Percentiles rank a stretch among this genome's conserved stretches.
Conservation (phyloP, 108 stramenopile species). For the Pseudonitzschia multiseries region DNA sequence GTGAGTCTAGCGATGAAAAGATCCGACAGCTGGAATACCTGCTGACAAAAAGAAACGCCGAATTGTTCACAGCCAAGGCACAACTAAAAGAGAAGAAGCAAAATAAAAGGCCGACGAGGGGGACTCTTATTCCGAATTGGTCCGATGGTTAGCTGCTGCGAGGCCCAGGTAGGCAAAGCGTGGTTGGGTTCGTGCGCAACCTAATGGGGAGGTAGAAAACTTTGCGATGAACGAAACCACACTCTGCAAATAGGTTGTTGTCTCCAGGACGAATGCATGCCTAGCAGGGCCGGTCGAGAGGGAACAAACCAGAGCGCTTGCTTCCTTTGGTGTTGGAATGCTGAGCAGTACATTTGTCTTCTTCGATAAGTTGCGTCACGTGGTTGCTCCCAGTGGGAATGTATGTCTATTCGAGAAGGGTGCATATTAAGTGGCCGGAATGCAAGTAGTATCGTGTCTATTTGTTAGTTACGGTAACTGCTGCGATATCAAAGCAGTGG, state of each 20-base stretch:
- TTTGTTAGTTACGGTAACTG: not conserved
- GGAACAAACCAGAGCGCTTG: too few relatives aligned
- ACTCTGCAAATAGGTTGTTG: too few relatives aligned
- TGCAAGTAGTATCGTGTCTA: not conserved
- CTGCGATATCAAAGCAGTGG: too few relatives aligned
- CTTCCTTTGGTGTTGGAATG: too few relatives aligned
- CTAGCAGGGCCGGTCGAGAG: too few relatives aligned
- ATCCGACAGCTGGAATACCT: not conserved
- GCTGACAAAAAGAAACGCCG: not conserved
- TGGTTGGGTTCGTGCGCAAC: not conserved
- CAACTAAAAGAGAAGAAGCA: not conserved
- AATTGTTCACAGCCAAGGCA: not conserved
- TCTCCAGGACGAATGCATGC: too few relatives aligned
- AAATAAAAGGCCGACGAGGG: not conserved
- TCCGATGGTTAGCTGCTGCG: not conserved
- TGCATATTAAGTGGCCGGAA: not conserved
- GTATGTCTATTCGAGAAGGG: too few relatives aligned
- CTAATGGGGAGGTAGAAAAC: too few relatives aligned
- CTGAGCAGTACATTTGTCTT: too few relatives aligned
- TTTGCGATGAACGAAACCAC: too few relatives aligned
- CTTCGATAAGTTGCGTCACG: too few relatives aligned
- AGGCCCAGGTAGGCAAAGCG: not conserved
- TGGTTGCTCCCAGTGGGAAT: too few relatives aligned
- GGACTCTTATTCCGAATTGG: not conserved
- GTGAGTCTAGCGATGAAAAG: not conserved